Conservation (phyloP, 495 filamentous ascomycete genomes). For the Parathielavia hyrcaniae region DNA sequence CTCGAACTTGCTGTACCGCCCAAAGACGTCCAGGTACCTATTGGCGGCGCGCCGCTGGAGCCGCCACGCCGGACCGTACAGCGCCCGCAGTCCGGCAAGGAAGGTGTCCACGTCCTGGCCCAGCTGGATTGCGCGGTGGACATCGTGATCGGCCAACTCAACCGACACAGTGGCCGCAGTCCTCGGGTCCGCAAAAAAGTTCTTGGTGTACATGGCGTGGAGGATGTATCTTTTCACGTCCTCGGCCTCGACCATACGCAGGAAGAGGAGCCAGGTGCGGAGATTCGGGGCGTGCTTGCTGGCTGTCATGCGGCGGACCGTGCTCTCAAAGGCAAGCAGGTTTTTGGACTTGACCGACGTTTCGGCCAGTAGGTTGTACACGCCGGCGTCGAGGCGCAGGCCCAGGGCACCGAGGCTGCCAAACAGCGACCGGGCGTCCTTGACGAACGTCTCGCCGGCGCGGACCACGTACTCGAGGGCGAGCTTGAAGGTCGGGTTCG, state of each 20-base stretch:
- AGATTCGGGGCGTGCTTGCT: constrained; percentile 27
- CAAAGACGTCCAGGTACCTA: constrained; percentile 31
- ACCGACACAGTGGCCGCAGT: constrained; percentile 24
- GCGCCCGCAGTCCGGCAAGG: constrained; percentile 27
- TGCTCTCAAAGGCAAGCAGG: constrained; percentile 29
- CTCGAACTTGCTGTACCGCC: constrained; percentile 24
- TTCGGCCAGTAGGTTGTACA: constrained; percentile 33
- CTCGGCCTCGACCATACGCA: constrained; percentile 37
- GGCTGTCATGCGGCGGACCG: constrained; percentile 31
- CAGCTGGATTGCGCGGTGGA: constrained; percentile 27
- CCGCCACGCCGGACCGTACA: constrained; percentile 37
- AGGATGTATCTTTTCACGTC: constrained; percentile 34
- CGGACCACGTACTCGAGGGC: constrained; percentile 32
- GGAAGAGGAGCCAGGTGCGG: constrained; percentile 38
- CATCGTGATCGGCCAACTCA: constrained; percentile 33
- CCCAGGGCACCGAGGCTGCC: constrained; percentile 17
- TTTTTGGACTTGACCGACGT: constrained; percentile 28
- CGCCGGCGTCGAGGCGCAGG: constrained; percentile 30
- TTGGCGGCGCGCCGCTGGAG: constrained; percentile 30
- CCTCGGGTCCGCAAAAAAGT: constrained; percentile 22
- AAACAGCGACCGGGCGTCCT: constrained; percentile 23
- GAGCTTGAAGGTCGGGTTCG: constrained; percentile 34
- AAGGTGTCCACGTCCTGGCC: constrained; percentile 24
- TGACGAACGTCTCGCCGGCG: constrained; percentile 14
- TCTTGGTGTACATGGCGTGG: constrained; percentile 28